Evolutionary conservation across 495 filamentous ascomycete species (phyloP).

Genomic region (Talaromyces adpressus): DNA sequence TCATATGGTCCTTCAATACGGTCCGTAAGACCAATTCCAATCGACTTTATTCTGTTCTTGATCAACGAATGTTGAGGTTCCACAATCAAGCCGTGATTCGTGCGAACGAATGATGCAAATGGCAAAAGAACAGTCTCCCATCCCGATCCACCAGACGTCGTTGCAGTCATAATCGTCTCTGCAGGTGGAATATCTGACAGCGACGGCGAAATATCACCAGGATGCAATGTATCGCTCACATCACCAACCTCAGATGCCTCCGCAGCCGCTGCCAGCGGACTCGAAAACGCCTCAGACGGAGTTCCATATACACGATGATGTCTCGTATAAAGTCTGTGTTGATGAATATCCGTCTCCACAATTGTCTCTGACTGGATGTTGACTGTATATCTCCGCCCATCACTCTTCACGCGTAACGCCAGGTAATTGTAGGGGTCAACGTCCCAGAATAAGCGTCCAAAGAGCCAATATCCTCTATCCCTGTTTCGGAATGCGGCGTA

Average conservation of each 20-base stretch:
- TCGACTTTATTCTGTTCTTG: conserved; percentile 71
- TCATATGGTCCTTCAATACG: conserved; percentile 81
- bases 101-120: conserved; percentile 88
- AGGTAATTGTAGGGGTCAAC: conserved; percentile 84
- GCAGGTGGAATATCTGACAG: conserved; percentile 35
- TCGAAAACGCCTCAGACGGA: background rate
- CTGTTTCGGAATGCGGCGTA: conserved; percentile 84
- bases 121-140: conserved; percentile 93
- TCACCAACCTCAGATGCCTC: conserved; percentile 19
- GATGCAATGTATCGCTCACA: conserved; percentile 17
- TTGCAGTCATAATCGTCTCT: conserved; percentile 31
- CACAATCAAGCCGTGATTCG: conserved; percentile 81
- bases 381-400: conserved; percentile 87
- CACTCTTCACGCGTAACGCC: conserved; percentile 82
- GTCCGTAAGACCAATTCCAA: conserved; percentile 87
- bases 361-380: conserved; percentile 94
- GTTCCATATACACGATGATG: conserved; percentile 35
- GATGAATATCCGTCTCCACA: conserved; percentile 87
- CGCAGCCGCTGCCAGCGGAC: conserved; percentile 5
- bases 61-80: conserved; percentile 87
- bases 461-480: conserved; percentile 53
- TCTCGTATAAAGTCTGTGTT: conserved; percentile 82
- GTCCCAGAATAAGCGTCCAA: conserved; percentile 79
- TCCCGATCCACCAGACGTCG: conserved; percentile 51
- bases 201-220: conserved; percentile 24